Evolutionary conservation across 2,329 filamentous ascomycete species (phyloP).

Genomic region (Plectosphaerella cucumerina): DNA sequence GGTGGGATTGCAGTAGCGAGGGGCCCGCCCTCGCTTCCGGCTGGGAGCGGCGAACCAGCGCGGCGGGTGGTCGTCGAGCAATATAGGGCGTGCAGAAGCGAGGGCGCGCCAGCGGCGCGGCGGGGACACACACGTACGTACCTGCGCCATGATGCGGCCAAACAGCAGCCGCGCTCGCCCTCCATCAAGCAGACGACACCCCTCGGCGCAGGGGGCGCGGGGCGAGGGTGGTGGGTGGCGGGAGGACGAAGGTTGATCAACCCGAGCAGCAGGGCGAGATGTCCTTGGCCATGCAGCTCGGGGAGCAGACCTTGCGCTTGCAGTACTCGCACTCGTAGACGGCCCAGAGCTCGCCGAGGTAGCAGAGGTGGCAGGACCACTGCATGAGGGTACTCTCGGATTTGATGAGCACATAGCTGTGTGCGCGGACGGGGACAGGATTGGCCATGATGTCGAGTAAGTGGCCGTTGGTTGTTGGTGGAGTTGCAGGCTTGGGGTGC

Average conservation of each 20-base stretch:
- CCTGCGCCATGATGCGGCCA: neutral
- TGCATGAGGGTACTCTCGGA: constrained; percentile 61
- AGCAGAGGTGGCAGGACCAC: constrained; percentile 63
- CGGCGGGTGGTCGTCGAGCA: neutral
- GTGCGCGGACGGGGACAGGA: constrained; percentile 32
- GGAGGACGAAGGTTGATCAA: constrained; percentile 4
- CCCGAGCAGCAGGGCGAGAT: neutral
- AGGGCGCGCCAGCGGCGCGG: neutral
- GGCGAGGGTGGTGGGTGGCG: neutral
- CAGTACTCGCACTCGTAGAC: constrained; percentile 68
- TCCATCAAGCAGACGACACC: neutral
- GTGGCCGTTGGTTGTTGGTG: neutral
- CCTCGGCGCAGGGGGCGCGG: neutral
- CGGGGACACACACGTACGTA: neutral
- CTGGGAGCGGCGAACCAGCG: neutral
- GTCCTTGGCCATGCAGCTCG: too few species aligned
- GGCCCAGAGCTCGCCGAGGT: constrained; percentile 61
- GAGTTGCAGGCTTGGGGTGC: too few species aligned
- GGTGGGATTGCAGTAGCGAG: neutral
- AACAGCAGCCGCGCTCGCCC: neutral
- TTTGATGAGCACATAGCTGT: constrained; percentile 63
- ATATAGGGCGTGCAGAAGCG: neutral
- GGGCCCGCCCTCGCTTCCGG: neutral
- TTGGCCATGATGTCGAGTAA: constrained; percentile 37
- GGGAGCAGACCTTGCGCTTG: constrained; percentile 56